Evolutionary conservation across 2,329 filamentous ascomycete genomes (phyloP).

Genomic region (Coniochaeta pulveracea): DNA sequence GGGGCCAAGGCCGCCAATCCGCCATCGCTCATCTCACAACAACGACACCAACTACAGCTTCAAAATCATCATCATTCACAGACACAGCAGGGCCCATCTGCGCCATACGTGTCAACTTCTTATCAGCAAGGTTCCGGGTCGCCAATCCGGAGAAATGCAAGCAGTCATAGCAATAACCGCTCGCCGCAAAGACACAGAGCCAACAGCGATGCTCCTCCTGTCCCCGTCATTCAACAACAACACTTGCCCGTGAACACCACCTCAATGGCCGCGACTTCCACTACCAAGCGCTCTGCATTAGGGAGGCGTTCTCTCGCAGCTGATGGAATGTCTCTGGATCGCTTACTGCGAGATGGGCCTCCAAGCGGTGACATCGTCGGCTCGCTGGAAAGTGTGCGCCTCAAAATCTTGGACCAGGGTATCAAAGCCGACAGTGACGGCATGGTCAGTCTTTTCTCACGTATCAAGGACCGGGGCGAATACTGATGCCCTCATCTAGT

Average conservation of each 20-base stretch:
- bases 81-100: slow-evolving; percentile 15
- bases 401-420: slow-evolving; percentile 64
- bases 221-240: slow-evolving; percentile 16
- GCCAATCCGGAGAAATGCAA: slow-evolving; percentile 22
- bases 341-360: slow-evolving; percentile 70
- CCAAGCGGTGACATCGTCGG: slow-evolving; percentile 56
- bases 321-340: slow-evolving; percentile 55
- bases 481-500: slow-evolving; percentile 39
- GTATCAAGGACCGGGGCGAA: neutral
- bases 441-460: slow-evolving; percentile 50
- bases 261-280: slow-evolving; percentile 9
- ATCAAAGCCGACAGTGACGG: slow-evolving; percentile 68
- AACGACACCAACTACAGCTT: slow-evolving; percentile 33
- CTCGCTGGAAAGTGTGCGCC: slow-evolving; percentile 58
- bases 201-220: slow-evolving; percentile 54
- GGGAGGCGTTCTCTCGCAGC: slow-evolving; percentile 35
- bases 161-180: slow-evolving; percentile 24
- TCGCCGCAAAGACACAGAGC: slow-evolving; percentile 51
- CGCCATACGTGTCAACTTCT: too few species aligned
- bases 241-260: too few species aligned
- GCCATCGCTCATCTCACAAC: slow-evolving; percentile 52
- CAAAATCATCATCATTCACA: slow-evolving; percentile 19
- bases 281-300: slow-evolving; percentile 28
- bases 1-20: slow-evolving; percentile 39
- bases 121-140: slow-evolving; percentile 19